Evolutionary conservation across 2,329 filamentous ascomycete genomes (phyloP), one percentile per base, ranked within the genome.

Genomic region (Ilyonectria mors-panacis): DNA sequence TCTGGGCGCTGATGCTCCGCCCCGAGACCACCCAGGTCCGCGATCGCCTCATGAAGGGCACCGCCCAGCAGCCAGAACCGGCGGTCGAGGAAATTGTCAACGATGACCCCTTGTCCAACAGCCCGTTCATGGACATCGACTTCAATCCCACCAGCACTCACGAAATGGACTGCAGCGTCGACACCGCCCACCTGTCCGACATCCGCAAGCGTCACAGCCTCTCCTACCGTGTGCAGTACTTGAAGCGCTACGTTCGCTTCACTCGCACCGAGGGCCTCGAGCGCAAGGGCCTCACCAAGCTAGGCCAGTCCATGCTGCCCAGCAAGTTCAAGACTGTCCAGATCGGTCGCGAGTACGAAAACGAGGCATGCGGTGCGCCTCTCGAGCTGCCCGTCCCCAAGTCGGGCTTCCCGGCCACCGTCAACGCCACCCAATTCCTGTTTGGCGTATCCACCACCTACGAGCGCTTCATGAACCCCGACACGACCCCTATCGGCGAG

Each of bases 391-490:
- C 84, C 0, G 87, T 89, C 4, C 77, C 87, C 8, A 80, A 81
- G 51, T 89, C 87, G 0, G 82, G 83, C 3, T 84, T 81, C 64
- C 87, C 87, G 6, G 76, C 80, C 3, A 83, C 83, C 1, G 87
- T 85, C 62, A 86, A 89, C 66, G 82, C 86, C 12, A 86, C 86
- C 42, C 85, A 88, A 66, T 87, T 89, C 76, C 85, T 89, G 76
- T 89, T 89, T 68, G 87, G 87, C 45, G 86, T 89, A 6, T 89
- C 87, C 1, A 89, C 87, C 9, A 88, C 87, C 2, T 89, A 86
- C 78, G 81, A 85, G 70, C 81, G 87, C 63, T 85, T 89, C 71
- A 86, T 80, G 73, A 84, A 87, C 68, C 79, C 83, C 1, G 81
- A 82, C 60, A 88, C 85, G 2, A 85, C 81, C 59, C 85, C 87